Evolutionary conservation across 2,329 filamentous ascomycete species (phyloP).

Genomic region (Talaromyces albobiverticillius): DNA sequence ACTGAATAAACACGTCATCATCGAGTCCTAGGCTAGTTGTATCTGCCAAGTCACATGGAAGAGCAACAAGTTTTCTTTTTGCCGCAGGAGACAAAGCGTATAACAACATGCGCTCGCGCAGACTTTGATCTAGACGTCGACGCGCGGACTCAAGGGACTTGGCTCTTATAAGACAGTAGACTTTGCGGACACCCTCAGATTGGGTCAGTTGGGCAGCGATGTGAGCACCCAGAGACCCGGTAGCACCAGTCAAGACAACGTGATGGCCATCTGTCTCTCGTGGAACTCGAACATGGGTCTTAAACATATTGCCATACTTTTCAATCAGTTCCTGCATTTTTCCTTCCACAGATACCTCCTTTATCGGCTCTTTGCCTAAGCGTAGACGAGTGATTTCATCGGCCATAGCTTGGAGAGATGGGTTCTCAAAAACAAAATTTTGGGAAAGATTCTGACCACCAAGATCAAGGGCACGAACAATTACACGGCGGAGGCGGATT

Average conservation of each 20-base stretch:
- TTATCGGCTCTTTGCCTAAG: conserved; percentile 33
- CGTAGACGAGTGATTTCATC: conserved; percentile 44
- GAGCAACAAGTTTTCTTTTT: conserved; percentile 42
- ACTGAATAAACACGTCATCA: conserved; percentile 34
- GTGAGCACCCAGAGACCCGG: conserved; percentile 63
- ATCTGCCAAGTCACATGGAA: conserved; percentile 48
- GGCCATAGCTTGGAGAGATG: conserved; percentile 48
- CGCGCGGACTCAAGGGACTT: conserved; percentile 38
- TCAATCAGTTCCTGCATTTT: conserved; percentile 48
- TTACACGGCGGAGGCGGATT: conserved; percentile 52
- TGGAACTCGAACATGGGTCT: conserved; percentile 29
- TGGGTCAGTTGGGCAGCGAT: conserved; percentile 46
- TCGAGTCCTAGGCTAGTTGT: conserved; percentile 50
- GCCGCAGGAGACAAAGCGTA: conserved; percentile 17
- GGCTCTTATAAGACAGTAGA: conserved; percentile 59
- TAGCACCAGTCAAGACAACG: conserved; percentile 60
- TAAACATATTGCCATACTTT: conserved; percentile 43
- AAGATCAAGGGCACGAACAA: conserved; percentile 52
- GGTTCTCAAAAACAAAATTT: conserved; percentile 60
- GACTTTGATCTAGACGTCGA: conserved; percentile 45
- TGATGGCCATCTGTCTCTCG: conserved; percentile 22
- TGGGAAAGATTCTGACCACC: conserved; percentile 41
- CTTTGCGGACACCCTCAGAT: conserved; percentile 34
- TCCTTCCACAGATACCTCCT: conserved; percentile 20
- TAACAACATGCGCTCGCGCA: conserved; percentile 36